Conservation (phyloP, 2,329 filamentous ascomycete species). For the Macroventuria anomochaeta region DNA sequence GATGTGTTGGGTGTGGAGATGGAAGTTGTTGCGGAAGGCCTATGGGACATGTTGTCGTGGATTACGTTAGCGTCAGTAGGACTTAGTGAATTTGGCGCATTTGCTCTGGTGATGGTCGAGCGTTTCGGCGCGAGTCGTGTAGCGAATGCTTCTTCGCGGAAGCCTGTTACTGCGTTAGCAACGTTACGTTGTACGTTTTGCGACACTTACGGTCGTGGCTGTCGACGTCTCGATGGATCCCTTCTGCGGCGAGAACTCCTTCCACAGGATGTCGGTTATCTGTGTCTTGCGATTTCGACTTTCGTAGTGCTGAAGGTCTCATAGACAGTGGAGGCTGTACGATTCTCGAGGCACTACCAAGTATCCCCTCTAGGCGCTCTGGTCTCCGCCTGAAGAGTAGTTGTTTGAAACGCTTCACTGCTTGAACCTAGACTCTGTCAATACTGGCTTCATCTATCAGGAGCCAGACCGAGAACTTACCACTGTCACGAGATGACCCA, state of each 20-base stretch:
- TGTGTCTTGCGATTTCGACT: constrained; percentile 59
- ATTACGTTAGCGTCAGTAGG: constrained; percentile 36
- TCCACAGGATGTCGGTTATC: constrained; percentile 60
- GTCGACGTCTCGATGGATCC: constrained; percentile 58
- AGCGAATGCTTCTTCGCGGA: constrained; percentile 16
- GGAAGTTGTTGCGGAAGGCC: constrained; percentile 35
- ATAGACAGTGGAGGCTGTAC: constrained; percentile 65
- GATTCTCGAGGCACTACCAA: constrained; percentile 64
- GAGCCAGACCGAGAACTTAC: constrained; percentile 53
- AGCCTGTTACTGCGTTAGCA: constrained; percentile 5
- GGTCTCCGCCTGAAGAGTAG: constrained; percentile 67
- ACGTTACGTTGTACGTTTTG: background rate
- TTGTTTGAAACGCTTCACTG: constrained; percentile 85
- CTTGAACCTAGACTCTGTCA: constrained; percentile 71
- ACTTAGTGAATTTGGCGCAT: constrained; percentile 29
- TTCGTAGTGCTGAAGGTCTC: constrained; percentile 50
- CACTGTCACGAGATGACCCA: constrained; percentile 84
- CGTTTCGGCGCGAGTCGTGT: constrained; percentile 10
- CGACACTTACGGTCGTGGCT: constrained; percentile 31
- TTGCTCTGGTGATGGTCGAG: constrained; percentile 18
- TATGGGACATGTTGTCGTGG: constrained; percentile 42
- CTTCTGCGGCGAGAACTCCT: constrained; percentile 59
- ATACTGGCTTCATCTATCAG: background rate
- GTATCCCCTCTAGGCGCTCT: constrained; percentile 63
- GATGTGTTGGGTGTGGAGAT: constrained; percentile 26